Evolutionary conservation across 2,329 filamentous ascomycete genomes (phyloP), one percentile per base, ranked within the genome.

Genomic region (Neurospora sp.): DNA sequence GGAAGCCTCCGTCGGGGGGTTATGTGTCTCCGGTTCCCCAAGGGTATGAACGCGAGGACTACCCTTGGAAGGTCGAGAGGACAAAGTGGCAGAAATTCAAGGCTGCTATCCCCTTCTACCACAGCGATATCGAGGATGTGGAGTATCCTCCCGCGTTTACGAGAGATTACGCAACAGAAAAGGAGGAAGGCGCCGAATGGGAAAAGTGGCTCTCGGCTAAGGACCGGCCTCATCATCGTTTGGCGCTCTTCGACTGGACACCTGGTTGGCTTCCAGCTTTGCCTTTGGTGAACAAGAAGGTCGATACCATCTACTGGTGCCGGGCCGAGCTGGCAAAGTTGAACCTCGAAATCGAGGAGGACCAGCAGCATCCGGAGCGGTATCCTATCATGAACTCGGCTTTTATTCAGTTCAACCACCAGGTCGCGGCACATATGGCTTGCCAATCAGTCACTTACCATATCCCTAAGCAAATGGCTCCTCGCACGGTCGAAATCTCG

Each of bases 351-450:
- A 97, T 99, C 69, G 94, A 97, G 75, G 83, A 90, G 65, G 96
- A 98, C 74, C 96, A 99, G 78, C 86, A 90, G 68, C 85, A 96
- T 67, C 91, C 92, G 0, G 94, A 97, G 74, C 88, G 90, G 4
- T 98, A 93, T 72, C 94, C 95, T 0, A 82, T 94, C 66, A 96
- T 97, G 93, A 97, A 92, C 76, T 97, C 95, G 0, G 96, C 96
- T 0, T 99, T 99, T 75, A 93, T 99, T 72, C 96, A 99, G 78
- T 99, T 99, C 85, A 97, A 99, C 77, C 91, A 97, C 77, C 96
- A 99, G 78, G 92, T 97, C 1, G 94, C 95, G 6, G 96, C 96
- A 0, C 96, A 99, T 77, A 98, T 99, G 96, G 96, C 95, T 70
- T 97, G 93, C 78, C 96, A 99, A 78, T 89, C 92, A 66, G 86